Evolutionary conservation across 2,329 filamentous ascomycete species (phyloP), one percentile per base, ranked within the genome.

Genomic region (Fusarium chlamydosporum): DNA sequence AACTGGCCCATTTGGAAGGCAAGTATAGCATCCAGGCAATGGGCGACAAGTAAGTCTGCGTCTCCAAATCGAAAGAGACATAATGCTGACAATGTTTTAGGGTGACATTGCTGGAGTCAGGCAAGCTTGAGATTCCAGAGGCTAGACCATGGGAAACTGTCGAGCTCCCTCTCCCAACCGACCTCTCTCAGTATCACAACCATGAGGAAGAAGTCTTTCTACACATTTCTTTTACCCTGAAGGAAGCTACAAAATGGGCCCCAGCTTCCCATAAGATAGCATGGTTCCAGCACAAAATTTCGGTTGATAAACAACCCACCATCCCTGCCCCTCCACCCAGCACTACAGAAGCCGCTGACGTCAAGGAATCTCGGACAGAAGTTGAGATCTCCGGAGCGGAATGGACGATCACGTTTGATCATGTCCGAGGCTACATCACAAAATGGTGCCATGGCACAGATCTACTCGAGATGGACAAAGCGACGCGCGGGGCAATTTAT

Each of bases 251-350:
- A 6, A 13, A 33, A 0, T 62, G 56, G 59, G 59, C 56, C 3
- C 5, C 46, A 1, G 27, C 29, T 7, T 61, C 40, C 0, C 57
- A 62, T n/a, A 29, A 61, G 6, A 27, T 62, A 0, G 59, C 56
- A 7, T 62, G 59, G 46, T 62, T 46, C 15, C 56, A 62, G 40
- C 46, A 61, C 8, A 61, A 61, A 16, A 45, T 62, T 16, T 62
- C 59, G 7, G 6, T 6, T 8, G 23, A 46, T 5, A 34, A 29
- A n/a, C 8, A 31, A 8, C 15, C 23, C 3, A 13, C 0, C 16
- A 5, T 18, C 3, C 12, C n/a, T 0, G 4, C 6, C 4, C 2
- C 13, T 5, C 3, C 27, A 1, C 29, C 40, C 13, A 8, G 7
- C 9, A 13, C 4, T 1, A 3, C n/a, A 2, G 27, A n/a, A 31